phyloP scores from a whole-genome alignment of 306 rosid species.

The Coriaria nepalensis region DNA sequence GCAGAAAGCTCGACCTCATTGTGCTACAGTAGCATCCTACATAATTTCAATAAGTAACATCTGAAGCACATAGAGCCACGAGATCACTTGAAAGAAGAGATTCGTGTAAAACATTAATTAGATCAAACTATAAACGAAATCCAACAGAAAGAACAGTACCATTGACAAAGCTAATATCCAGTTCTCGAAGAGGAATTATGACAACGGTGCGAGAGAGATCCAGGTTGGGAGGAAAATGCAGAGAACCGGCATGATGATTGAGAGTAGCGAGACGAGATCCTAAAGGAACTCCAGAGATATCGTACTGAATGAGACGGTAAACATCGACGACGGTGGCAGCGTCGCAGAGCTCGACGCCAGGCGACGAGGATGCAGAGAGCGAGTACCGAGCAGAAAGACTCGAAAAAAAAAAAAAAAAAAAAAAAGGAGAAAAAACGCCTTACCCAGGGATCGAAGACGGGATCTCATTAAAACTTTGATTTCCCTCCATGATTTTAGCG shows the following conservation, averaged over 20 bases:
- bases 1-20: no score
- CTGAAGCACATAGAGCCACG: no score
- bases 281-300: slow-evolving; percentile 68
- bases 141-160: slow-evolving; percentile 25
- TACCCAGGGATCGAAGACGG: no score
- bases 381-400: slow-evolving; percentile 54
- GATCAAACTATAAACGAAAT: not conserved
- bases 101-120: not conserved
- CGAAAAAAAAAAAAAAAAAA: no score
- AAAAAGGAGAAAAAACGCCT: no score
- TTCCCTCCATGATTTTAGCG: no score
- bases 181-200: slow-evolving; percentile 69
- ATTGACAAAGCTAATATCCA: slow-evolving; percentile 60
- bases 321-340: slow-evolving; percentile 96
- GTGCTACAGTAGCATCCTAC: no score
- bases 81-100: no score
- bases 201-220: slow-evolving; percentile 96
- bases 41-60: no score
- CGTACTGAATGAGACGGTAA: slow-evolving; percentile 87
- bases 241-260: slow-evolving; percentile 85
- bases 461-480: no score
- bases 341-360: slow-evolving; percentile 86
- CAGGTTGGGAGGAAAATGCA: slow-evolving; percentile 57
- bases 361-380: slow-evolving; percentile 69
- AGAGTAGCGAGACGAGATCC: slow-evolving; percentile 94